Evolutionary conservation across 225 moss, liverwort and hornwort species (phyloP).

Genomic region (Rhytidiadelphus loreus): DNA sequence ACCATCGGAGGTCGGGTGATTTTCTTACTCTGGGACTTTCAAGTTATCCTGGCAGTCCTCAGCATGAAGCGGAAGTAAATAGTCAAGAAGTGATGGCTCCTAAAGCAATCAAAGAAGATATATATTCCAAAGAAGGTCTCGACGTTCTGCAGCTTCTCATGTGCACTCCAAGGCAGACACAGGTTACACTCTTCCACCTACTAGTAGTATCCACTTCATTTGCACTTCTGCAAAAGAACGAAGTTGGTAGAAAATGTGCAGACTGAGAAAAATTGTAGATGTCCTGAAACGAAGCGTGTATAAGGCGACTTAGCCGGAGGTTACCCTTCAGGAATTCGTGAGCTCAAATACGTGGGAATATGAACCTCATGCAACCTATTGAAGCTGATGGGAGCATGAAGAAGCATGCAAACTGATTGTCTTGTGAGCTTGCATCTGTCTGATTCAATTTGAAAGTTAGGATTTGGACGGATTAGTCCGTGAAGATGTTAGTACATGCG

Average conservation of each 20-base stretch:
- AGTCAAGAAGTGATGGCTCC: constrained; percentile 7
- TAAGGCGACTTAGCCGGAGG: not conserved
- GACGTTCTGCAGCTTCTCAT: constrained; percentile 44
- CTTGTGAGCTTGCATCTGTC: not conserved
- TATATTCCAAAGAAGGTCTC: constrained; percentile 3
- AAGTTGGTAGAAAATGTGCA: not conserved
- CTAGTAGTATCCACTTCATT: not conserved
- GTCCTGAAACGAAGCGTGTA: not conserved
- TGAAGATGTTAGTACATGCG: not conserved
- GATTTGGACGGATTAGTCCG: not conserved
- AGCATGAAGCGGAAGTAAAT: constrained; percentile 15
- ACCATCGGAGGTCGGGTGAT: constrained; percentile 24
- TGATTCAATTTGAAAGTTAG: not conserved
- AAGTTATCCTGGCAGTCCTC: constrained; percentile 22
- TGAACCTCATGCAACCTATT: not conserved
- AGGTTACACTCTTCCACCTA: not conserved
- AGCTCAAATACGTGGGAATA: not conserved
- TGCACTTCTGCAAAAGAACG: not conserved
- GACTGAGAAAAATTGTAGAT: not conserved
- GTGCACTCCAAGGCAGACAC: constrained; percentile 32
- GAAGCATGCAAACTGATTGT: not conserved
- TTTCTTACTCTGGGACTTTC: constrained; percentile 48
- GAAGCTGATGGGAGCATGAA: not conserved
- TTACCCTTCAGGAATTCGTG: not conserved
- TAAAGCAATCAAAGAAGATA: constrained; percentile 5